Evolutionary conservation across 2,329 filamentous ascomycete species (phyloP).

Genomic region (Pyrenophora teres): DNA sequence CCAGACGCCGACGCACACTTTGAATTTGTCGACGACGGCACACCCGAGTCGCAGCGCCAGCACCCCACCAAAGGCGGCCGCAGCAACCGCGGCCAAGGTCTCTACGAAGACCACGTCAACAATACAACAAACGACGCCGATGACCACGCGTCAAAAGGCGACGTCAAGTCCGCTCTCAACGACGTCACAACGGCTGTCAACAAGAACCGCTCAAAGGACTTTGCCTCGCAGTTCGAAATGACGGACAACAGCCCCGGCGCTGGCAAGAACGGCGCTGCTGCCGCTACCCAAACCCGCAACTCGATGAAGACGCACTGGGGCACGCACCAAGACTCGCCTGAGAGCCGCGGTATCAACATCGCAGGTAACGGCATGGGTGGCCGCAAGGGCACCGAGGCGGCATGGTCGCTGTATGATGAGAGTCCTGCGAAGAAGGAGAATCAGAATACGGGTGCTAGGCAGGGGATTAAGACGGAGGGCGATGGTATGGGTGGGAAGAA

Average conservation of each 20-base stretch:
- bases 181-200: slow-evolving; percentile 73
- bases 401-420: slow-evolving; percentile 49
- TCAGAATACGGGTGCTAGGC: slow-evolving; percentile 22
- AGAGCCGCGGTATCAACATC: slow-evolving; percentile 43
- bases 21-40: slow-evolving; percentile 76
- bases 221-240: slow-evolving; percentile 78
- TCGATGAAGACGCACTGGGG: slow-evolving; percentile 54
- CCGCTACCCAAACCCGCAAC: slow-evolving; percentile 56
- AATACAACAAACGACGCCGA: slow-evolving; percentile 51
- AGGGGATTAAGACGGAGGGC: slow-evolving; percentile 43
- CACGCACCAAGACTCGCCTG: slow-evolving; percentile 36
- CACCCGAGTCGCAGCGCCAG: slow-evolving; percentile 57
- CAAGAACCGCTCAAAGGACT: slow-evolving; percentile 74
- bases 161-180: slow-evolving; percentile 57
- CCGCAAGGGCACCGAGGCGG: slow-evolving; percentile 41
- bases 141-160: slow-evolving; percentile 51
- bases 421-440: slow-evolving; percentile 41
- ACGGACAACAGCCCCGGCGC: slow-evolving; percentile 66
- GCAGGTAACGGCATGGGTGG: slow-evolving; percentile 51
- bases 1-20: slow-evolving; percentile 84
- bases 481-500: slow-evolving; percentile 50
- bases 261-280: slow-evolving; percentile 45
- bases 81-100: slow-evolving; percentile 69
- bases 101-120: slow-evolving; percentile 80
- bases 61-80: slow-evolving; percentile 52